Evolutionary conservation across 768 basidiomycete species (phyloP), one percentile per base, ranked within the genome.

Genomic region (Baorangia bicolor): DNA sequence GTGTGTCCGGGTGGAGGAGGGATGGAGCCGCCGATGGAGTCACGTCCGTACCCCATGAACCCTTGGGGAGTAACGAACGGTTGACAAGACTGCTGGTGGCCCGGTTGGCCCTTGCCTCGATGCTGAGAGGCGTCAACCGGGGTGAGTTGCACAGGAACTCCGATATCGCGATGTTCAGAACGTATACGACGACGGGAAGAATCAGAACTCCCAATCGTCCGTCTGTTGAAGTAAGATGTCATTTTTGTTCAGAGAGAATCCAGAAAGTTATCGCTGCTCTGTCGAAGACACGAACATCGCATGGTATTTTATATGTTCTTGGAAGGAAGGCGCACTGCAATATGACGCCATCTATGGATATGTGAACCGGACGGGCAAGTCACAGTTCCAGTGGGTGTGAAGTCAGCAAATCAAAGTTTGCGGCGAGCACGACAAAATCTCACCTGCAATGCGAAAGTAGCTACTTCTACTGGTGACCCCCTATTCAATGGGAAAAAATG

Each of bases 181-280:
- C 25, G 37, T 12, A 20, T 20, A 25, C 2, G 49, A 16, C 9
- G 48, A 40, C 8, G 44, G 4, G 51, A 27, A 0, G 44, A 8
- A 37, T 49, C 49, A n/a, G 14, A 28, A 16, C 35, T 37, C 6
- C 43, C 51, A 3, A 30, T 27, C 5, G 41, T 53, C 9, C 34
- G 54, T 51, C 51, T 50, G 57, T 56, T 10, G 23, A 58, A 42
- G 49, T 49, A 53, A 6, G 51, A 52, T 9, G 61, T 1, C 57
- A 63, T 57, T 41, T 18, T n/a, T 30, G 35, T 25, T 42, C 1
- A 23, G 42, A 38, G 48, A 31, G 46, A 21, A 23, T 21, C 23
- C 30, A 35, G 31, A 30, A 43, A 18, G 21, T 21, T 11, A 21
- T 31, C 6, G 27, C 13, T 34, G 30, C 12, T 11, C 44, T 38